A percentile compares a stretch with the other conserved stretches of the same genome.
phyloP scores from a whole-genome alignment of 2,329 filamentous ascomycete genomes.

The Ophiosphaerella narmari region DNA sequence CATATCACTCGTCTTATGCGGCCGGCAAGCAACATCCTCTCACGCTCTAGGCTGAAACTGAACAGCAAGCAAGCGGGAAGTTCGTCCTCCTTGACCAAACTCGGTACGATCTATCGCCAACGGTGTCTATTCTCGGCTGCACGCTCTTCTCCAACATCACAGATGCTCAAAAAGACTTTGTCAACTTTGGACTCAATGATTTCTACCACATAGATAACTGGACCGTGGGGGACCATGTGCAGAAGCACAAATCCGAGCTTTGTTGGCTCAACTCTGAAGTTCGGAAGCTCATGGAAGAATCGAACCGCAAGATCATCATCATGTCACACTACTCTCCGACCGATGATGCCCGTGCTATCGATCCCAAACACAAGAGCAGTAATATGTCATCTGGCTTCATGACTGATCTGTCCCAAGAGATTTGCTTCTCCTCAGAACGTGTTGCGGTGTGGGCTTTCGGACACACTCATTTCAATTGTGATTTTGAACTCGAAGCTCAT shows the following conservation, averaged over 20 bases:
- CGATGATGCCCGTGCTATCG: constrained; percentile 34
- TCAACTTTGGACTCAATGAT: constrained; percentile 56
- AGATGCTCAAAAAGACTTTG: constrained; percentile 39
- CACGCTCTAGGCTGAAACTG: too few species aligned
- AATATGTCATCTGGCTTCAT: constrained; percentile 44
- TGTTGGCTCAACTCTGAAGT: constrained; percentile 51
- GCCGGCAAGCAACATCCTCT: constrained; percentile 10
- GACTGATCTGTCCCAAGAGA: constrained; percentile 46
- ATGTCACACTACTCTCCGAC: constrained; percentile 53
- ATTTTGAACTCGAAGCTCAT: constrained; percentile 19
- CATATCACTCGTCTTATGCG: constrained; percentile 14
- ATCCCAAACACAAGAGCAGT: constrained; percentile 41
- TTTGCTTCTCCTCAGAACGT: constrained; percentile 40
- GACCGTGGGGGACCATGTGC: constrained; percentile 45
- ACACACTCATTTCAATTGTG: constrained; percentile 56
- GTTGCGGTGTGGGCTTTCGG: constrained; percentile 56
- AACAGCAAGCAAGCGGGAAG: constrained; percentile 12
- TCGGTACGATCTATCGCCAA: constrained; percentile 44
- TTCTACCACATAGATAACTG: constrained; percentile 42
- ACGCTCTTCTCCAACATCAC: constrained; percentile 58
- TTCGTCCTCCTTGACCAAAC: constrained; percentile 47
- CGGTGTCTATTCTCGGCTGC: constrained; percentile 52
- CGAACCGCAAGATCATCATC: constrained; percentile 40
- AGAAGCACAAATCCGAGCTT: constrained; percentile 47
- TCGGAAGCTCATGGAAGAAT: constrained; percentile 16